phyloP scores from a whole-genome alignment of 1,284 basidiomycete genomes.

The Pseudozyma thailandica region DNA sequence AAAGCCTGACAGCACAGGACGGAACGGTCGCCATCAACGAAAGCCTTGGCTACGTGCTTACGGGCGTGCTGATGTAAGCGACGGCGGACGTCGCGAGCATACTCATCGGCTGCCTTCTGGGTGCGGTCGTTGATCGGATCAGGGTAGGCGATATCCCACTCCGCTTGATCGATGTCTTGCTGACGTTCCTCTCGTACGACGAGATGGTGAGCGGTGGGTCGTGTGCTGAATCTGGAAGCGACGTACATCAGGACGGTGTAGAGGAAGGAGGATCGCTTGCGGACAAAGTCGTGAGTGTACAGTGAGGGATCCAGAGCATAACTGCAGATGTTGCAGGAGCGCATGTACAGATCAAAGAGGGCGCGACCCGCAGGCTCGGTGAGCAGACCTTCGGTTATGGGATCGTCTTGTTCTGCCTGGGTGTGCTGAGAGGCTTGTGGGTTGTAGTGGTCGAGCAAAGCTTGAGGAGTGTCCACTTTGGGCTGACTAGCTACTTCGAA shows the following conservation, averaged over 20 bases:
- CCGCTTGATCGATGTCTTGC: slow-evolving; percentile 16
- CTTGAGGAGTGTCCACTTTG: slow-evolving; percentile 37
- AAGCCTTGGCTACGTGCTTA: slow-evolving; percentile 44
- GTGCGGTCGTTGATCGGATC: slow-evolving; percentile 22
- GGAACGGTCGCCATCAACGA: slow-evolving; percentile 49
- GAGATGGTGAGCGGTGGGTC: slow-evolving; percentile 41
- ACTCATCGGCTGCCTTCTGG: slow-evolving; percentile 28
- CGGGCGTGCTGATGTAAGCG: slow-evolving; percentile 40
- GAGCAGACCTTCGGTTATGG: slow-evolving; percentile 42
- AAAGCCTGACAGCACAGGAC: slow-evolving; percentile 47
- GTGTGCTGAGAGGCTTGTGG: slow-evolving; percentile 26
- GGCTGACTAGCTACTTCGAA: slow-evolving; percentile 44
- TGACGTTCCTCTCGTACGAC: slow-evolving; percentile 27
- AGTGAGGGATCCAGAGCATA: slow-evolving; percentile 39
- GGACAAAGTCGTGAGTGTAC: slow-evolving; percentile 50
- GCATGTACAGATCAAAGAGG: slow-evolving; percentile 48
- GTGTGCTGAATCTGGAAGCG: slow-evolving; percentile 24
- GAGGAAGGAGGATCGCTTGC: slow-evolving; percentile 48
- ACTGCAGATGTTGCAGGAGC: slow-evolving; percentile 38
- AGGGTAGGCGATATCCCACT: slow-evolving; percentile 40
- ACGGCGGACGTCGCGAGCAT: slow-evolving; percentile 33
- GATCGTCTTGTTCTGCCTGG: slow-evolving; percentile 34
- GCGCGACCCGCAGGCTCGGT: slow-evolving; percentile 43
- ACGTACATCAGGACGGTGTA: slow-evolving; percentile 51
- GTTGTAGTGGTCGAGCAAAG: slow-evolving; percentile 30